Evolutionary conservation across 768 basidiomycete genomes (phyloP).

Genomic region (Kwoniella europaea): DNA sequence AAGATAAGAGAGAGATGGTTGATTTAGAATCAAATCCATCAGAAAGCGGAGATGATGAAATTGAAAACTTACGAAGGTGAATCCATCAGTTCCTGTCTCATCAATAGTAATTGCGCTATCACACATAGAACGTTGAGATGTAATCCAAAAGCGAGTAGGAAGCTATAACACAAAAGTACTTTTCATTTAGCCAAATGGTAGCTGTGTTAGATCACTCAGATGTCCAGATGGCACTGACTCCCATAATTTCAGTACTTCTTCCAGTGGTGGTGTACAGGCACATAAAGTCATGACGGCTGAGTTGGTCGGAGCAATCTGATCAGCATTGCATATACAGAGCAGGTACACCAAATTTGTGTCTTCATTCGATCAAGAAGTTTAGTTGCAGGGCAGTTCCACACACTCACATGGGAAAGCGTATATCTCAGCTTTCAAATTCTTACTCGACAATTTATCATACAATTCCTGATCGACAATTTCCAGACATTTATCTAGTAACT

Average conservation of each 20-base stretch:
- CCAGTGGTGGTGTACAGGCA: constrained; percentile 93
- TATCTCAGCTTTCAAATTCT: constrained; percentile 91
- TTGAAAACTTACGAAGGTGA: constrained; percentile 71
- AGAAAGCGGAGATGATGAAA: neutral
- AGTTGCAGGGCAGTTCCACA: neutral
- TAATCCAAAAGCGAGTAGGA: constrained; percentile 92
- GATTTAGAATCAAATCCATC: too few species aligned
- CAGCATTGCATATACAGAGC: neutral
- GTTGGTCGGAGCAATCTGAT: neutral
- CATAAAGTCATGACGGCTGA: constrained; percentile 90
- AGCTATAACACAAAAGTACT: constrained; percentile 56
- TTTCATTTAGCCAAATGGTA: too few species aligned
- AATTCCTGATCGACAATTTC: constrained; percentile 89
- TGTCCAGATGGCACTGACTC: constrained; percentile 61
- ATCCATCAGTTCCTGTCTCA: constrained; percentile 85
- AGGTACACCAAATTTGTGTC: too few species aligned
- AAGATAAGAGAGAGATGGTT: too few species aligned
- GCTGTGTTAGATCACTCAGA: too few species aligned
- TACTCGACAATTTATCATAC: constrained; percentile 77
- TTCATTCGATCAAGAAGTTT: too few species aligned
- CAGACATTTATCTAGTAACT: constrained; percentile 92
- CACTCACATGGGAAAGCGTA: constrained; percentile 94
- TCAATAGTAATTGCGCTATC: constrained; percentile 89
- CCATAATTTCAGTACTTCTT: constrained; percentile 93
- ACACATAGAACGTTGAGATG: constrained; percentile 96